Evolutionary conservation across 2,329 filamentous ascomycete genomes (phyloP).

Genomic region (Ceratocystis lukuohia): DNA sequence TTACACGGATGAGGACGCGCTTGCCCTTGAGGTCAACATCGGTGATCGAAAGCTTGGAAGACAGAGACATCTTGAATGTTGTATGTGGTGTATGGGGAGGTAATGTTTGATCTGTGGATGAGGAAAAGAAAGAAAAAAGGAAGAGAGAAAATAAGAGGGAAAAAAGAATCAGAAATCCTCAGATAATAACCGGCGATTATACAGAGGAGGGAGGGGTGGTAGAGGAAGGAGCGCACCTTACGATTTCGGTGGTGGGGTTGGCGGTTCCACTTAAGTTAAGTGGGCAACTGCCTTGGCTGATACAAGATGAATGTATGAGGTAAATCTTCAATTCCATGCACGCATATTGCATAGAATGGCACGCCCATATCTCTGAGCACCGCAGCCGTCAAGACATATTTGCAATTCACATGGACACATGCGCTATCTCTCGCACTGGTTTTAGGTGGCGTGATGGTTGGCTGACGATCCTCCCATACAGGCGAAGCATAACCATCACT

Average conservation of each 20-base stretch:
- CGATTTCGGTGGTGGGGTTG: constrained; percentile 1
- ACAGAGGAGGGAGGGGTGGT: neutral
- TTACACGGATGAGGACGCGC: constrained; percentile 90
- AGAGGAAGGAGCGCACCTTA: constrained; percentile 1
- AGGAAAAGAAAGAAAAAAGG: constrained; percentile 21
- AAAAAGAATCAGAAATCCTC: neutral
- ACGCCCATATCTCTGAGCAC: neutral
- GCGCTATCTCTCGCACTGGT: constrained; percentile 6
- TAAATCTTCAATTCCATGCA: neutral
- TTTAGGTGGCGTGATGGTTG: constrained; percentile 23
- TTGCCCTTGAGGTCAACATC: constrained; percentile 97
- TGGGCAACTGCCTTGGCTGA: neutral
- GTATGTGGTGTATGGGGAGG: constrained; percentile 21
- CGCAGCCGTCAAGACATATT: neutral
- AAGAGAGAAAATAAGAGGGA: neutral
- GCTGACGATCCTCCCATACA: constrained; percentile 14
- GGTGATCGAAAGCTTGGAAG: constrained; percentile 93
- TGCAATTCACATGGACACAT: neutral
- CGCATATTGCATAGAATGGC: neutral
- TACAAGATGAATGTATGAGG: neutral
- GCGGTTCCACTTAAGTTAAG: constrained; percentile 2
- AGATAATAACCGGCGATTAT: neutral
- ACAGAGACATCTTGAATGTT: constrained; percentile 71
- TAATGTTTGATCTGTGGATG: constrained; percentile 20
- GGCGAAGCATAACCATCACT: neutral